Evolutionary conservation across 2,329 filamentous ascomycete genomes (phyloP).

Genomic region (Ceratocystis cubensis): DNA sequence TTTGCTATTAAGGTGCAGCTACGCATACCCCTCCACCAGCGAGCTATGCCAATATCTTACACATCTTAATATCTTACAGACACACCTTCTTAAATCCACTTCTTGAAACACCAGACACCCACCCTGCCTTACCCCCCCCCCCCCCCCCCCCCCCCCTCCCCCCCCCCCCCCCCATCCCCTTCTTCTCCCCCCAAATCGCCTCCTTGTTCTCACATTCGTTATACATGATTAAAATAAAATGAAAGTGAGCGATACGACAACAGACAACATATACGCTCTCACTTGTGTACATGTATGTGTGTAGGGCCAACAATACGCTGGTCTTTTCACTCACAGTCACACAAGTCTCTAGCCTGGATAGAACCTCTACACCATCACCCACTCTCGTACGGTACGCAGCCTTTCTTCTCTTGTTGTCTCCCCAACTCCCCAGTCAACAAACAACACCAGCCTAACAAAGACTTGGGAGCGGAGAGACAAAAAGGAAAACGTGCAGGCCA

Average conservation of each 20-base stretch:
- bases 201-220: background rate
- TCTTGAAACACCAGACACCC: conserved; percentile 1
- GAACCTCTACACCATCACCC: background rate
- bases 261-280: background rate
- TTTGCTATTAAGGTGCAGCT: background rate
- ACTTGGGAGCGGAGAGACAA: background rate
- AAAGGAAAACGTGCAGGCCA: background rate
- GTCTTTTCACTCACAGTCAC: background rate
- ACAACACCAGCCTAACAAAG: too few relatives aligned
- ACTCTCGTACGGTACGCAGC: background rate
- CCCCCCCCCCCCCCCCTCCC: too few relatives aligned
- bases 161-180: too few relatives aligned
- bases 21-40: background rate
- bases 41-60: background rate
- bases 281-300: background rate
- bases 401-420: background rate
- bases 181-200: too few relatives aligned
- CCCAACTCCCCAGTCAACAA: too few relatives aligned
- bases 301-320: background rate
- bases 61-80: background rate
- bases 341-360: background rate
- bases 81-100: background rate
- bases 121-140: background rate
- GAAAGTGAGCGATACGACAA: background rate
- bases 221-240: background rate